phyloP scores from a whole-genome alignment of 2,329 filamentous ascomycete genomes.

The Plenodomus tracheiphilus region DNA sequence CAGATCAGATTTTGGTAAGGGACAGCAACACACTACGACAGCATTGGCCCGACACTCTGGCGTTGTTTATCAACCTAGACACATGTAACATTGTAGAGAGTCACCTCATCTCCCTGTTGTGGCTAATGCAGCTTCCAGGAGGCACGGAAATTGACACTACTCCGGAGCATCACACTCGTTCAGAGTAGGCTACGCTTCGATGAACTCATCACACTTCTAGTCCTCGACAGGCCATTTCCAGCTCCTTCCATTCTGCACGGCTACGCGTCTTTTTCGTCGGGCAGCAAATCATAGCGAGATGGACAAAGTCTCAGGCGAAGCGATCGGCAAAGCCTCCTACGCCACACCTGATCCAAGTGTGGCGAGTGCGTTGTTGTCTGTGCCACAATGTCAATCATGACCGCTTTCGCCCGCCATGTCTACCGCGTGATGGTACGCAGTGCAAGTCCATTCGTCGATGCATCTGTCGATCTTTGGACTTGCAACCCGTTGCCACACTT shows the following conservation, averaged over 20 bases:
- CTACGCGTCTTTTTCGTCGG: conserved; percentile 23
- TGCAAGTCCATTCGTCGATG: conserved; percentile 21
- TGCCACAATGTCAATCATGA: conserved; percentile 26
- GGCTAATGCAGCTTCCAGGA: conserved; percentile 19
- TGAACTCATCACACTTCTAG: conserved; percentile 14
- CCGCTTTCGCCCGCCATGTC: conserved; percentile 12
- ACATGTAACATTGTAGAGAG: conserved; percentile 16
- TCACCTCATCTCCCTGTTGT: conserved; percentile 14
- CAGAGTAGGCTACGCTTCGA: conserved; percentile 2
- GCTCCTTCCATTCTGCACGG: conserved; percentile 15
- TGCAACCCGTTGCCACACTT: conserved; percentile 36
- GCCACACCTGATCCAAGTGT: conserved; percentile 5
- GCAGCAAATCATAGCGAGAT: conserved; percentile 5
- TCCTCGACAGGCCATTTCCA: conserved; percentile 4
- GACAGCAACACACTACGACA: background rate
- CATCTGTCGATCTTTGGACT: conserved; percentile 15
- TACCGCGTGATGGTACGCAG: too few species aligned
- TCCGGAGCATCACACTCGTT: conserved; percentile 3
- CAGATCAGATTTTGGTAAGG: conserved; percentile 6
- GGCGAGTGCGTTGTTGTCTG: conserved; percentile 10
- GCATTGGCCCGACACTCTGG: conserved; percentile 13
- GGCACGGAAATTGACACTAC: conserved; percentile 5
- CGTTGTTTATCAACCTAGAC: conserved; percentile 9
- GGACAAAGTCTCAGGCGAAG: background rate
- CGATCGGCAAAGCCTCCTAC: conserved; percentile 1